A percentile compares a stretch with the other conserved stretches of the same genome.
Evolutionary conservation across 2,329 filamentous ascomycete genomes (phyloP).

Genomic region (Cladosporium austrohemisphaericum): DNA sequence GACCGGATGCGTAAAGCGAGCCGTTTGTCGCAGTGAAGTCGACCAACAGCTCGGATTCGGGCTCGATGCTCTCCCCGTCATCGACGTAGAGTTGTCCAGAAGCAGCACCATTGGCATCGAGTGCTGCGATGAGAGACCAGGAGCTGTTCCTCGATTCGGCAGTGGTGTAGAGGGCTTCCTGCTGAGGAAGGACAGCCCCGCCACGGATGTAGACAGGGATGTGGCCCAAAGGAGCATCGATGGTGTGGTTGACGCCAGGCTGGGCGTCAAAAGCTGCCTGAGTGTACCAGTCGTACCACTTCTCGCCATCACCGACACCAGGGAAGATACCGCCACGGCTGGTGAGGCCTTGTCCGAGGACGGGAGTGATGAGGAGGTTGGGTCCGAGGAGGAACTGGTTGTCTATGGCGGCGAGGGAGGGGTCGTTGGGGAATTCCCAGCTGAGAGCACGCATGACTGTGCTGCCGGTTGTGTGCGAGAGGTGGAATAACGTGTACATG

Average conservation of each 20-base stretch:
- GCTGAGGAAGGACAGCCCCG: conserved; percentile 63
- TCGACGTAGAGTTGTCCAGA: conserved; percentile 66
- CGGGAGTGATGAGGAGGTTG: conserved; percentile 63
- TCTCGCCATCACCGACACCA: conserved; percentile 54
- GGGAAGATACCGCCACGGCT: conserved; percentile 68
- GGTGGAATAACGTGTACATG: conserved; percentile 69
- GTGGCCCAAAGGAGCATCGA: conserved; percentile 60
- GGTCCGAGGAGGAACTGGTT: conserved; percentile 69
- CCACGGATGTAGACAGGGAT: conserved; percentile 71
- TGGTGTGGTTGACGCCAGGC: conserved; percentile 56
- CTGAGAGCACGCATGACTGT: conserved; percentile 70
- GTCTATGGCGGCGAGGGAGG: conserved; percentile 62
- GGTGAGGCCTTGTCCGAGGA: conserved; percentile 59
- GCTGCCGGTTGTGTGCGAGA: conserved; percentile 60
- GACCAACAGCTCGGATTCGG: conserved; percentile 54
- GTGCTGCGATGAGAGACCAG: conserved; percentile 64
- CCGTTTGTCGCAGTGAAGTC: conserved; percentile 39
- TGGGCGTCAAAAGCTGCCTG: conserved; percentile 51
- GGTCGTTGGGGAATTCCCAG: conserved; percentile 73
- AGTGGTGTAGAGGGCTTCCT: conserved; percentile 66
- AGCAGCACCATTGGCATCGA: conserved; percentile 54
- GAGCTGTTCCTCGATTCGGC: conserved; percentile 58
- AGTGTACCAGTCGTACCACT: conserved; percentile 82
- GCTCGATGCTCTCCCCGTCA: conserved; percentile 65
- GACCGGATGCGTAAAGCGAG: conserved; percentile 47